Base-by-base conservation (phyloP, 306 rosid genomes). In the Castanopsis chinensis region DNA sequence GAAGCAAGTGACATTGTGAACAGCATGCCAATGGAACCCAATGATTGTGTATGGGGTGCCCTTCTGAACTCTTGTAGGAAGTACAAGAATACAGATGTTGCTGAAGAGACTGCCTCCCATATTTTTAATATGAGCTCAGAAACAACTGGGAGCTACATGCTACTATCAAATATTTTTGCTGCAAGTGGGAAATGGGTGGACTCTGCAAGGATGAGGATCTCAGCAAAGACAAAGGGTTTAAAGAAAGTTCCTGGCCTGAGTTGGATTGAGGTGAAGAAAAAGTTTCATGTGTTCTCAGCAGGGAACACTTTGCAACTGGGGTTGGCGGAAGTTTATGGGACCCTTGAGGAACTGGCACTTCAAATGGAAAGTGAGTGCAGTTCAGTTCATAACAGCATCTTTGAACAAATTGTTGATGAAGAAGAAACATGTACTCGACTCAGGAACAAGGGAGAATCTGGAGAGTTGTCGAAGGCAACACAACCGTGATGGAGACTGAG, bases 121-220 rank as follows among this genome's bases (percentile, higher is more conserved):
- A 79, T 94, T 79, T 85, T 81, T 19, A 59, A 65, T 75, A 43
- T 72, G 84, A 78, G 85, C 20, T 82, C 87, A 4, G 87, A 85
- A 76, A 73, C 79, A 43, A 85, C 85, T 0, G 95, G 97, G 59
- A 91, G 88, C 84, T 89, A 83, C 85, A 91, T 92, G 97, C 87
- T 92, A 78, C 83, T 92, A 53, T 92, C 97, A 17, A 91, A 90
- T 81, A 87, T 94, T 54, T 92, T 89, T 83, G 94, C 98, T 49
- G 93, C 88, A 17, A 80, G 83, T 68, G 92, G 94, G 76, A 88
- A 86, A 84, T 92, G 98, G 98, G 89, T 91, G 65, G 97, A 94
- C 33, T 91, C 93, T 4, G 93, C 94, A n/a, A 87, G 82, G 85
- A 88, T 91, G 79, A 89, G 97, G 82, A 73, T 87, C 76, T 91